Conservation (phyloP, 371 early-diverging fungal genomes). For the Mucor indicus region DNA sequence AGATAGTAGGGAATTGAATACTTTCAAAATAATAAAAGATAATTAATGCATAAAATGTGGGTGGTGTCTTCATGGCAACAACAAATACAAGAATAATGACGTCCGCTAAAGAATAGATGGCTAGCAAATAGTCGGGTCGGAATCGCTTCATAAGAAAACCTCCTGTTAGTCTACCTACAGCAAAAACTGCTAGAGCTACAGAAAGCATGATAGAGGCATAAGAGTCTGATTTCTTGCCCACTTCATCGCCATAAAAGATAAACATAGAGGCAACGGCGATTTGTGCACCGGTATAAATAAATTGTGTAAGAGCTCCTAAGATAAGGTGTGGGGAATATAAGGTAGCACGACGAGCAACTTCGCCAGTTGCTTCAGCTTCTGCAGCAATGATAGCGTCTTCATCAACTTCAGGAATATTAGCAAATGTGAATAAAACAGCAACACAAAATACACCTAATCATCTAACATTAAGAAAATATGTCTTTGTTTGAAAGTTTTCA, state of each 20-base stretch:
- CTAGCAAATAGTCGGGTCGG: constrained; percentile 31
- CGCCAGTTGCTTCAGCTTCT: constrained; percentile 86
- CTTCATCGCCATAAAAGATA: constrained; percentile 33
- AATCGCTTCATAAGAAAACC: constrained; percentile 30
- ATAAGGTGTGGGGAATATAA: constrained; percentile 36
- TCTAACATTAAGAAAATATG: not conserved
- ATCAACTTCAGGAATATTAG: constrained; percentile 41
- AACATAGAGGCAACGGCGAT: constrained; percentile 44
- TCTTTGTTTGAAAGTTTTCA: not conserved
- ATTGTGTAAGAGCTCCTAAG: constrained; percentile 37
- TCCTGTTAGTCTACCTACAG: constrained; percentile 42
- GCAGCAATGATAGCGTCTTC: constrained; percentile 77
- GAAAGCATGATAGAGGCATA: constrained; percentile 29
- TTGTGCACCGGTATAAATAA: constrained; percentile 45
- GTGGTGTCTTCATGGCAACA: constrained; percentile 27
- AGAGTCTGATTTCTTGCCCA: constrained; percentile 26
- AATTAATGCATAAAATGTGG: constrained; percentile 32
- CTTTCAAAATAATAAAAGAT: constrained; percentile 42
- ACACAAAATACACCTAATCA: constrained; percentile 30
- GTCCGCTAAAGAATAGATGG: constrained; percentile 23
- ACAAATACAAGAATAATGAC: constrained; percentile 28
- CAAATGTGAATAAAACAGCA: constrained; percentile 42
- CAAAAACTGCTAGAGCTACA: constrained; percentile 39
- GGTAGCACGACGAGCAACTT: constrained; percentile 77
- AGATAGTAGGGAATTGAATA: constrained; percentile 47